These are phyloP conservation scores for Chaetomium olivaceum DNA, from an alignment of 2,329 filamentous ascomycete genomes.

Conservation along the genomic window DNA sequence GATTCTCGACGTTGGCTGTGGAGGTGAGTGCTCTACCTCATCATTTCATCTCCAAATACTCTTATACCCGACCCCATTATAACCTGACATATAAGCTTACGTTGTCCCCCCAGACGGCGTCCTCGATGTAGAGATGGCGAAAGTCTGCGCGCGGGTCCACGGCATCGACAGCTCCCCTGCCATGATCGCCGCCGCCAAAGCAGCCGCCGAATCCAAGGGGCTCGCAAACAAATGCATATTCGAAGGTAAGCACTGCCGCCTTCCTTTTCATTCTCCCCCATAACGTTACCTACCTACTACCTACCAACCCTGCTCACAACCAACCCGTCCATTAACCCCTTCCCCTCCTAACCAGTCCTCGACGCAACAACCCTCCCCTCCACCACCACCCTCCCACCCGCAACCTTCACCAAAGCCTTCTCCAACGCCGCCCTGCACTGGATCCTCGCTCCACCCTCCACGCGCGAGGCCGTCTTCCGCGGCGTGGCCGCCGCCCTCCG, in stretches of 20 bases:
- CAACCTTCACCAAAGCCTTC: conserved; percentile 57
- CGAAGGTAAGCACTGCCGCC: conserved; percentile 38
- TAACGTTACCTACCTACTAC: background rate
- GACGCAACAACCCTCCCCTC: conserved; percentile 47
- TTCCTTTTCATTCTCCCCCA: background rate
- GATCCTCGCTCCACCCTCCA: conserved; percentile 54
- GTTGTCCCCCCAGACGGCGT: conserved; percentile 53
- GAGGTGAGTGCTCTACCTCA: conserved; percentile 47
- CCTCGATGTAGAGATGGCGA: conserved; percentile 55
- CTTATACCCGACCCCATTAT: background rate
- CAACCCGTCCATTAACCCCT: background rate
- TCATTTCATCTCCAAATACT: too few relatives aligned
- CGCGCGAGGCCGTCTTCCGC: conserved; percentile 53
- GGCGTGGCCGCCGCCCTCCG: conserved; percentile 54
- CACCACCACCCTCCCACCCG: conserved; percentile 40
- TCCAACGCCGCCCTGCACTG: conserved; percentile 69
- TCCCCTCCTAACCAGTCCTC: conserved; percentile 40
- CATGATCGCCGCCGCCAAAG: conserved; percentile 58
- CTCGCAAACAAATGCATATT: conserved; percentile 44
- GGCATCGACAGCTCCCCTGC: conserved; percentile 59
- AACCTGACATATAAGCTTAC: background rate
- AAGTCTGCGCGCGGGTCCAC: conserved; percentile 49
- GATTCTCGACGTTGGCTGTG: conserved; percentile 65
- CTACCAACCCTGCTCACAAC: background rate
- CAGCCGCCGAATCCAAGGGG: conserved; percentile 41